These are phyloP conservation scores for Coniferiporia sulphurascens DNA, from an alignment of 1,284 basidiomycete genomes.

Conservation along the genomic window DNA sequence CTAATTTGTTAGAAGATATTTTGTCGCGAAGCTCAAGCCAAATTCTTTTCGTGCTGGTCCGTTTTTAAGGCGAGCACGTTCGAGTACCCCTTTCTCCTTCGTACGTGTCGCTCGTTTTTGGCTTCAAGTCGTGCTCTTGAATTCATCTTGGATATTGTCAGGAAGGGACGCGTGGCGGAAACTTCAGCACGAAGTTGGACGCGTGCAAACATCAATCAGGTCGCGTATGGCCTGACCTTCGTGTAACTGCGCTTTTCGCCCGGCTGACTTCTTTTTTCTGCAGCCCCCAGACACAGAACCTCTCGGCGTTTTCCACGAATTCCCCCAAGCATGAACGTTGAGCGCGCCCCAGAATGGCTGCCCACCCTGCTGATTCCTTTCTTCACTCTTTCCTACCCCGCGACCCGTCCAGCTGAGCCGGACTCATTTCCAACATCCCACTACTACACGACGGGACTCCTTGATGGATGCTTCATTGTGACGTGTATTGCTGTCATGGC, in stretches of 20 bases:
- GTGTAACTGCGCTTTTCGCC: background rate
- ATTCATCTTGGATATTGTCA: background rate
- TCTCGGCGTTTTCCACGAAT: constrained; percentile 11
- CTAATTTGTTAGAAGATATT: background rate
- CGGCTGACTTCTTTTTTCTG: constrained; percentile 1
- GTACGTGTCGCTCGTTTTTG: background rate
- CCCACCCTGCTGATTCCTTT: constrained; percentile 58
- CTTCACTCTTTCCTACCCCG: constrained; percentile 71
- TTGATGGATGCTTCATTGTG: constrained; percentile 70
- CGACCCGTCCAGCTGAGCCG: constrained; percentile 44
- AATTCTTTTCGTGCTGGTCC: too few species aligned
- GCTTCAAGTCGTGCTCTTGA: background rate
- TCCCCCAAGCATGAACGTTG: constrained; percentile 29
- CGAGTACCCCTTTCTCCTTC: too few species aligned
- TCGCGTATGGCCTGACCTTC: constrained; percentile 13
- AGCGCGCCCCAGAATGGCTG: constrained; percentile 40
- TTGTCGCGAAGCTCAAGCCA: background rate
- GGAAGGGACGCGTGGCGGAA: background rate
- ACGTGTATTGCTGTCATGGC: constrained; percentile 77
- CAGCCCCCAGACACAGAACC: background rate
- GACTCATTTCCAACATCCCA: constrained; percentile 65
- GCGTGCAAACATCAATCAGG: background rate
- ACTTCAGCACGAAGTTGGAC: background rate
- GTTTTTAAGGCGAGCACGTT: too few species aligned
- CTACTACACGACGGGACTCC: constrained; percentile 66